Evolutionary conservation across 345 rosid genomes (phyloP).

Genomic region (Pseudoturritis turrita): DNA sequence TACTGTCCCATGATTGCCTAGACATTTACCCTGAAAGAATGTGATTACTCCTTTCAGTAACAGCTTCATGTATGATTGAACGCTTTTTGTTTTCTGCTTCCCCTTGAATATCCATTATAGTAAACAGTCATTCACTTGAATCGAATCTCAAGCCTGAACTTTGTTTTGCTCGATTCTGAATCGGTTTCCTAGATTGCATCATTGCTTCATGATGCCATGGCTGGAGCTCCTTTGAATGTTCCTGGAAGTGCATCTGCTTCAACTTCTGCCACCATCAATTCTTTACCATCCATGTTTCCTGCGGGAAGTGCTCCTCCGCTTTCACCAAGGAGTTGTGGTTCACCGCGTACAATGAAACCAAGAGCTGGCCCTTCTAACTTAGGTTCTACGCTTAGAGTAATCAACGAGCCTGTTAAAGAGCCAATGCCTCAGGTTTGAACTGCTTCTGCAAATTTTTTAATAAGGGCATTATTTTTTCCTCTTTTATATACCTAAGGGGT

Average conservation of each 20-base stretch:
- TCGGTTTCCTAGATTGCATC: slow-evolving; percentile 52
- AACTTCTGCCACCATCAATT: slow-evolving; percentile 45
- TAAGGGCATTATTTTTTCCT: background rate
- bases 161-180: background rate
- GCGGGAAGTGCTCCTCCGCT: slow-evolving; percentile 96
- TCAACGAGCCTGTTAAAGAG: slow-evolving; percentile 76
- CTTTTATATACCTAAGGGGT: background rate
- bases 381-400: slow-evolving; percentile 79
- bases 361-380: slow-evolving; percentile 76
- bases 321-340: slow-evolving; percentile 91
- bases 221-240: slow-evolving; percentile 69
- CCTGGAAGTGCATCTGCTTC: slow-evolving; percentile 58
- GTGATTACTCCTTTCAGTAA: too few relatives aligned
- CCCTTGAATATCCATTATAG: background rate
- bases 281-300: slow-evolving; percentile 96
- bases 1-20: too few relatives aligned
- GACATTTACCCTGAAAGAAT: too few relatives aligned
- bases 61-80: too few relatives aligned
- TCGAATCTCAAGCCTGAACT: background rate
- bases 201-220: slow-evolving; percentile 75
- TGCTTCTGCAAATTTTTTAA: background rate
- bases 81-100: background rate
- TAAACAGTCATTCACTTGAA: background rate
- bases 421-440: slow-evolving; percentile 79
- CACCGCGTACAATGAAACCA: slow-evolving; percentile 75